These are phyloP conservation scores for Bidens hawaiensis DNA, from an alignment of 140 eudicot species.

Conservation along the genomic window DNA sequence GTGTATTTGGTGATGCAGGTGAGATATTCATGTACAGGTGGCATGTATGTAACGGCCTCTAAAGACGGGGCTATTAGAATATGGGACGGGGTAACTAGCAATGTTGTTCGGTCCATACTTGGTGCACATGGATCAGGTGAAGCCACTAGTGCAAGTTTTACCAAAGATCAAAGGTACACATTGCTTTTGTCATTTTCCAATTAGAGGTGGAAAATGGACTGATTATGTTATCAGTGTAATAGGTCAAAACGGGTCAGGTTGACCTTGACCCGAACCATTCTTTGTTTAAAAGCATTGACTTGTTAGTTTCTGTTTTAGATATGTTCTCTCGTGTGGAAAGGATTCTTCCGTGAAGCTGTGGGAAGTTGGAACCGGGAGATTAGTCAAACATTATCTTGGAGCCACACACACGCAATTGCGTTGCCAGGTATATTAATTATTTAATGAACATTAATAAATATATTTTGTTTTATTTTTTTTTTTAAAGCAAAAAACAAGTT, in stretches of 20 bases:
- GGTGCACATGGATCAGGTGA: conserved; percentile 82
- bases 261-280: not conserved
- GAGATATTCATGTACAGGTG: conserved; percentile 84
- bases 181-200: not conserved
- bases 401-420: conserved; percentile 69
- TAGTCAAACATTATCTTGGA: conserved; percentile 81
- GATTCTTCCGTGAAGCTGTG: conserved; percentile 84
- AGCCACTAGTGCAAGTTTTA: conserved; percentile 70
- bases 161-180: conserved; percentile 71
- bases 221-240: not conserved
- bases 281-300: not conserved
- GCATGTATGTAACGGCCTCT: conserved; percentile 90
- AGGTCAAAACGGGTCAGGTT: not conserved
- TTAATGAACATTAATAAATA: too few species aligned
- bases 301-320: conserved; percentile 30
- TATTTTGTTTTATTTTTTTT: too few species aligned
- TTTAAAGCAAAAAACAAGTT: not conserved
- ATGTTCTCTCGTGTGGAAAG: conserved; percentile 73
- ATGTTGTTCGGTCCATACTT: conserved; percentile 60
- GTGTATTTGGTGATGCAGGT: conserved; percentile 43
- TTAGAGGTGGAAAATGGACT: not conserved
- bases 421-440: conserved; percentile 61
- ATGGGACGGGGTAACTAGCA: conserved; percentile 86
- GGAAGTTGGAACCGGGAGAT: conserved; percentile 86
- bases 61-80: conserved; percentile 83